phyloP scores from a whole-genome alignment of 305 asterid species.

The Nicotiana rustica region DNA sequence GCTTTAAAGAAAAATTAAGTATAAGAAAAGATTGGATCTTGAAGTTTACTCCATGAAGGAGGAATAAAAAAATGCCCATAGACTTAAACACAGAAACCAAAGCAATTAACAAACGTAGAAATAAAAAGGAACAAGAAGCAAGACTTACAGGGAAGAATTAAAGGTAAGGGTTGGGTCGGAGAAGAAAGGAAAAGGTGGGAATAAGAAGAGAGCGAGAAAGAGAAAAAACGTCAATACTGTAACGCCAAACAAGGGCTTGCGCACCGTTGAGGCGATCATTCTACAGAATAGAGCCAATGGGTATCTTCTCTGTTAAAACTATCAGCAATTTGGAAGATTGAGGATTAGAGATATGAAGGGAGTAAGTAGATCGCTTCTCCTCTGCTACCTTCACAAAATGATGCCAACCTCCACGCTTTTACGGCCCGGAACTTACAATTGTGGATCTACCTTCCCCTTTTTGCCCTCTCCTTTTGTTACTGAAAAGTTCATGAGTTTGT shows the following conservation, averaged over 20 bases:
- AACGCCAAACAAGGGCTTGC: constrained; percentile 43
- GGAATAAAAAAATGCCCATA: not conserved
- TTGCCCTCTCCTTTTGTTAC: too few species aligned
- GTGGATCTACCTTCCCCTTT: too few species aligned
- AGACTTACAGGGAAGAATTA: constrained; percentile 43
- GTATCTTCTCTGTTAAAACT: not conserved
- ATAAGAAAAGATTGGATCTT: constrained; percentile 26
- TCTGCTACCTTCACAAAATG: too few species aligned
- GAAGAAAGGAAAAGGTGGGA: constrained; percentile 46
- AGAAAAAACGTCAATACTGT: constrained; percentile 40
- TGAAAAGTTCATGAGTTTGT: too few species aligned
- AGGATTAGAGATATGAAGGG: not conserved
- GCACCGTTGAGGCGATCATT: constrained; percentile 44
- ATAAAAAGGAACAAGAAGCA: not conserved
- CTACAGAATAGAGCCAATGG: not conserved
- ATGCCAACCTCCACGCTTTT: too few species aligned
- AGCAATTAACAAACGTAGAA: not conserved
- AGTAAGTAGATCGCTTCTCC: constrained; percentile 23
- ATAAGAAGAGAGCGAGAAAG: constrained; percentile 39
- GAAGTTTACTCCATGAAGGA: not conserved
- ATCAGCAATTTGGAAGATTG: not conserved
- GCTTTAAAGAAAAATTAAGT: not conserved
- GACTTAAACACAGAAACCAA: not conserved
- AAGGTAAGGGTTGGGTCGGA: constrained; percentile 25
- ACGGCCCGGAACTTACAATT: too few species aligned